Conservation (phyloP, 176 grass and related monocot species). For the Carex littledalei region DNA sequence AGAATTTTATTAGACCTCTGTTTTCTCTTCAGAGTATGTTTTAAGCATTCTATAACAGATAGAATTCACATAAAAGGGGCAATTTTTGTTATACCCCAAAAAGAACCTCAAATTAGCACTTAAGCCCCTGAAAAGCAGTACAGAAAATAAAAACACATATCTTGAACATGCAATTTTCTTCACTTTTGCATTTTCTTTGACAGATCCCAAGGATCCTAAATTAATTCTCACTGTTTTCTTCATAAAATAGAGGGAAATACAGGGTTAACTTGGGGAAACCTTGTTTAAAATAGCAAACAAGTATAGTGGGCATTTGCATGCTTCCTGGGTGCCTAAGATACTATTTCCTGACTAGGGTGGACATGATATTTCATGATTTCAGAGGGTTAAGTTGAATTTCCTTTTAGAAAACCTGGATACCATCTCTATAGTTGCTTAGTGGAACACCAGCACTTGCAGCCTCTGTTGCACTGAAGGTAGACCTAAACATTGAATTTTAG, state of each 20-base stretch:
- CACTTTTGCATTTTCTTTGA: neutral
- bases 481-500: slow-evolving; percentile 45
- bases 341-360: neutral
- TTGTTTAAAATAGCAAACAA: neutral
- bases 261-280: neutral
- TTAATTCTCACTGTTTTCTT: neutral
- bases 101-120: neutral
- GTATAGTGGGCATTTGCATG: neutral
- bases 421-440: slow-evolving; percentile 39
- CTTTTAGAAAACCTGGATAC: slow-evolving; percentile 34
- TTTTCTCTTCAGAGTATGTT: neutral
- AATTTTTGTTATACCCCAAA: neutral
- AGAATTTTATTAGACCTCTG: neutral
- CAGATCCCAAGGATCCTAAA: neutral
- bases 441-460: slow-evolving; percentile 60
- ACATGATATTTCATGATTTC: neutral
- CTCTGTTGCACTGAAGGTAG: slow-evolving; percentile 63
- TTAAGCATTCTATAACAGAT: too few species aligned
- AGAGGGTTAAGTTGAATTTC: slow-evolving; percentile 3
- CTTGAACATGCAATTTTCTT: neutral
- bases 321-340: neutral
- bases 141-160: neutral
- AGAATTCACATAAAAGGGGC: neutral
- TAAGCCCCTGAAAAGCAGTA: neutral
- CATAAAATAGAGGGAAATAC: neutral